These are phyloP conservation scores for Astrocystis sublimbata DNA, from an alignment of 495 filamentous ascomycete species.

Conservation along the genomic window DNA sequence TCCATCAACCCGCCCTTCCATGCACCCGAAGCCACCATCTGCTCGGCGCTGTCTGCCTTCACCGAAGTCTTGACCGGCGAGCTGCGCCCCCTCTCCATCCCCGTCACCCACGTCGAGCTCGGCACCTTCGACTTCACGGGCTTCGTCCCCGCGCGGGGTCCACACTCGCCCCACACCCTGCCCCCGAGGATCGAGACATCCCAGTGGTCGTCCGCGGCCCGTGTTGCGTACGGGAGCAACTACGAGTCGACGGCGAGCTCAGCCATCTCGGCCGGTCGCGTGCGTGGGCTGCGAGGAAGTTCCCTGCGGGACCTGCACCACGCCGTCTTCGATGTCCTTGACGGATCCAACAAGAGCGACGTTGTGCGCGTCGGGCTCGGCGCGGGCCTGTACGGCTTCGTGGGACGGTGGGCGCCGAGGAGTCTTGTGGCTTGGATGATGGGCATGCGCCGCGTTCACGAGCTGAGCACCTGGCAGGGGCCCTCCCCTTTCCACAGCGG, in stretches of 20 bases:
- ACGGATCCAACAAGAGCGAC: slow-evolving; percentile 45
- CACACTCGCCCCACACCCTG: slow-evolving; percentile 31
- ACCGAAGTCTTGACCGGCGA: slow-evolving; percentile 74
- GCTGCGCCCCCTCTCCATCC: slow-evolving; percentile 66
- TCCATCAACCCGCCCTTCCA: slow-evolving; percentile 83
- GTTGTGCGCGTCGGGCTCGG: slow-evolving; percentile 79
- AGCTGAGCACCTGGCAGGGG: slow-evolving; percentile 46
- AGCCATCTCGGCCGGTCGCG: slow-evolving; percentile 44
- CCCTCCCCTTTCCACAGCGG: slow-evolving; percentile 27
- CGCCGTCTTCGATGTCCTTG: slow-evolving; percentile 83
- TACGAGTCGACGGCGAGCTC: slow-evolving; percentile 53
- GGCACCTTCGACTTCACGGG: slow-evolving; percentile 74
- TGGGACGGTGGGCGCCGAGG: slow-evolving; percentile 80
- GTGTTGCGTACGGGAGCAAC: slow-evolving; percentile 56
- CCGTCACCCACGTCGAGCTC: slow-evolving; percentile 80
- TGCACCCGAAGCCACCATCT: slow-evolving; percentile 75
- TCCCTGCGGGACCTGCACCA: slow-evolving; percentile 75
- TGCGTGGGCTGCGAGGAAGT: slow-evolving; percentile 59
- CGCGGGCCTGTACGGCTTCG: slow-evolving; percentile 76
- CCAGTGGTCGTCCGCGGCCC: slow-evolving; percentile 61
- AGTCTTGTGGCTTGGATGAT: slow-evolving; percentile 87
- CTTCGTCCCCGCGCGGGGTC: slow-evolving; percentile 43
- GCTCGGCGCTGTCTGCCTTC: slow-evolving; percentile 78
- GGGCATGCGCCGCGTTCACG: slow-evolving; percentile 61
- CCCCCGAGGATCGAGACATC: slow-evolving; percentile 55